phyloP scores from a whole-genome alignment of 768 basidiomycete species.

The Phaeotremella fagi region DNA sequence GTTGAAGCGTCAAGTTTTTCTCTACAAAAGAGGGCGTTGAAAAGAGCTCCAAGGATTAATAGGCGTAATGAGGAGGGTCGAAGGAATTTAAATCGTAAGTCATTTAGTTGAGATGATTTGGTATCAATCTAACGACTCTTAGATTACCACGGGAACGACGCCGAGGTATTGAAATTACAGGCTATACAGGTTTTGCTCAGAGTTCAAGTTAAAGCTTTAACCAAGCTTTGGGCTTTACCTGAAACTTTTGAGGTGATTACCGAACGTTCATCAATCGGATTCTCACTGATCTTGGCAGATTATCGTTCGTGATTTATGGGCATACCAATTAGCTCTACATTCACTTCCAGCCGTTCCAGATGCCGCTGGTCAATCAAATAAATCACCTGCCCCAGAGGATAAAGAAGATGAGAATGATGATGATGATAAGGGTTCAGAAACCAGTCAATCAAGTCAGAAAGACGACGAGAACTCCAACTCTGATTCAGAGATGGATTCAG shows the following conservation, averaged over 20 bases:
- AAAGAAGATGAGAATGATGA: conserved; percentile 9
- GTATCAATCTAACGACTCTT: background rate
- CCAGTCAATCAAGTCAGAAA: conserved; percentile 18
- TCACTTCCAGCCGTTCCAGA: conserved; percentile 23
- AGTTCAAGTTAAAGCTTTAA: conserved; percentile 57
- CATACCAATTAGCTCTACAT: conserved; percentile 38
- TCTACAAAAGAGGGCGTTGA: conserved; percentile 63
- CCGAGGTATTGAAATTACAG: conserved; percentile 73
- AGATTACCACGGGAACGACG: conserved; percentile 83
- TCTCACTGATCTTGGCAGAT: conserved; percentile 15
- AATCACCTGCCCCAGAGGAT: background rate
- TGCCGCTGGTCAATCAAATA: background rate
- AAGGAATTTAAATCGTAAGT: conserved; percentile 62
- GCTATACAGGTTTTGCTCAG: conserved; percentile 76
- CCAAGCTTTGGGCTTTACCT: conserved; percentile 37
- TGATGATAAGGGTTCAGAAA: conserved; percentile 24
- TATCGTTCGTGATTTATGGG: conserved; percentile 46
- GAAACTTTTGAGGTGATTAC: conserved; percentile 35
- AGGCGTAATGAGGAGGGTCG: conserved; percentile 52
- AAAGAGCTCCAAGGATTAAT: conserved; percentile 56
- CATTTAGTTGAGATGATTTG: background rate
- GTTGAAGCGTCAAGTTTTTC: conserved; percentile 63
- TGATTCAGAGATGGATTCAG: conserved; percentile 20
- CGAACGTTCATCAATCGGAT: background rate
- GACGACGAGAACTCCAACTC: no score